Evolutionary conservation across 371 early-diverging fungal species (phyloP).

Genomic region (Mucor velutinosus): DNA sequence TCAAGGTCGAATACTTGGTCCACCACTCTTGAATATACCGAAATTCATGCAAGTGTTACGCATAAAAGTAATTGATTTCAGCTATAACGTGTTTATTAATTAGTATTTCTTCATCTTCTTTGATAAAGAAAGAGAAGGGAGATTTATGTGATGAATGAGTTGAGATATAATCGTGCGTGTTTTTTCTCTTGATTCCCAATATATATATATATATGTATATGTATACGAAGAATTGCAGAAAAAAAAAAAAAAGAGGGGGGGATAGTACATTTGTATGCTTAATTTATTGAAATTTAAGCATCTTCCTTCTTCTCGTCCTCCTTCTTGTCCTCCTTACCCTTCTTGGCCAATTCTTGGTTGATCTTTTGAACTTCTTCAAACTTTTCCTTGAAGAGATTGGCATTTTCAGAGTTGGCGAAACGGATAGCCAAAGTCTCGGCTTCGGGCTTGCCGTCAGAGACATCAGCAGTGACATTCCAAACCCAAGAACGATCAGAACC

Average conservation of each 20-base stretch:
- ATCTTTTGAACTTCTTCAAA: constrained; percentile 50
- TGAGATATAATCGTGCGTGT: background rate
- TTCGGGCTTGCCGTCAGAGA: constrained; percentile 85
- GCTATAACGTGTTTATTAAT: background rate
- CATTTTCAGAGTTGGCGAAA: constrained; percentile 91
- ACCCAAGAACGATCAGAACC: constrained; percentile 99
- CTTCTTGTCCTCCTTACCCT: constrained; percentile 29
- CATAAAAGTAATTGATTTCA: background rate
- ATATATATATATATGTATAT: background rate
- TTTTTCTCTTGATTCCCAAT: background rate
- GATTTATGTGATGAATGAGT: background rate
- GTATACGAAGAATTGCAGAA: background rate
- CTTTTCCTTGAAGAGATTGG: constrained; percentile 56
- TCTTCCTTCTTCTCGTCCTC: constrained; percentile 6
- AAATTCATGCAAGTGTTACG: background rate
- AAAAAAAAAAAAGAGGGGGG: background rate
- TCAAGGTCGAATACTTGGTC: background rate
- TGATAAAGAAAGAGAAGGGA: background rate
- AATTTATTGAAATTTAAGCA: constrained; percentile 2
- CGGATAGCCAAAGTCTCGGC: constrained; percentile 94
- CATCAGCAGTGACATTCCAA: constrained; percentile 87
- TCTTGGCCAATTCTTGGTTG: constrained; percentile 35
- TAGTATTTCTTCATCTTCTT: background rate
- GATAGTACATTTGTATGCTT: background rate
- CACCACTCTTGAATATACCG: background rate